These are phyloP conservation scores for Sarocladiaceae sp. DNA, from an alignment of 2,329 filamentous ascomycete species.

Conservation along the genomic window DNA sequence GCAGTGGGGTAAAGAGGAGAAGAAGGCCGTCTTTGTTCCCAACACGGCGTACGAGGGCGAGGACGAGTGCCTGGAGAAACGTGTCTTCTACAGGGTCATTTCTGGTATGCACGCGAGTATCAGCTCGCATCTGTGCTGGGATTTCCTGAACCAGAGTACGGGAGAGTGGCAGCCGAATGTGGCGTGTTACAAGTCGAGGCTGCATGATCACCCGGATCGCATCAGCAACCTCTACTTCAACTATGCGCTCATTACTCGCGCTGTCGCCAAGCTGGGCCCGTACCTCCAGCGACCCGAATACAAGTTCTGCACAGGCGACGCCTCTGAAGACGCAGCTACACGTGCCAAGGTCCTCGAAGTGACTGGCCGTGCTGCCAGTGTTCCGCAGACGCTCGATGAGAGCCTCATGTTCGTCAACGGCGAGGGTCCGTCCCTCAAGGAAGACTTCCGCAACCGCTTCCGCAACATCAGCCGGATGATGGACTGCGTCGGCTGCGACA, in stretches of 20 bases:
- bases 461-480: constrained; percentile 93
- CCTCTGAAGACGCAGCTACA: constrained; percentile 69
- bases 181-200: constrained; percentile 78
- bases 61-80: constrained; percentile 93
- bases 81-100: constrained; percentile 93
- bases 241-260: constrained; percentile 89
- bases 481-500: constrained; percentile 98
- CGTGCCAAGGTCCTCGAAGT: constrained; percentile 76
- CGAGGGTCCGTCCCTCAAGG: constrained; percentile 73
- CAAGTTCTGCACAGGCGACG: constrained; percentile 87
- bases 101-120: constrained; percentile 99
- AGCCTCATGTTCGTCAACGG: constrained; percentile 86
- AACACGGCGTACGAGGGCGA: constrained; percentile 67
- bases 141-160: constrained; percentile 91
- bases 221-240: constrained; percentile 97
- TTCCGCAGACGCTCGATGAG: constrained; percentile 87
- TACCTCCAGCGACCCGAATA: constrained; percentile 64
- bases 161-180: constrained; percentile 90
- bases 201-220: constrained; percentile 79
- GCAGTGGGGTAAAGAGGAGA: constrained; percentile 42
- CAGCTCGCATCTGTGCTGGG: constrained; percentile 91
- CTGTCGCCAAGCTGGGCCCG: constrained; percentile 81
- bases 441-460: constrained; percentile 96
- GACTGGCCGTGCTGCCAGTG: constrained; percentile 60
- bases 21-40: constrained; percentile 39